phyloP scores from a whole-genome alignment of 2,329 filamentous ascomycete genomes.

The Cordyceps javanica region DNA sequence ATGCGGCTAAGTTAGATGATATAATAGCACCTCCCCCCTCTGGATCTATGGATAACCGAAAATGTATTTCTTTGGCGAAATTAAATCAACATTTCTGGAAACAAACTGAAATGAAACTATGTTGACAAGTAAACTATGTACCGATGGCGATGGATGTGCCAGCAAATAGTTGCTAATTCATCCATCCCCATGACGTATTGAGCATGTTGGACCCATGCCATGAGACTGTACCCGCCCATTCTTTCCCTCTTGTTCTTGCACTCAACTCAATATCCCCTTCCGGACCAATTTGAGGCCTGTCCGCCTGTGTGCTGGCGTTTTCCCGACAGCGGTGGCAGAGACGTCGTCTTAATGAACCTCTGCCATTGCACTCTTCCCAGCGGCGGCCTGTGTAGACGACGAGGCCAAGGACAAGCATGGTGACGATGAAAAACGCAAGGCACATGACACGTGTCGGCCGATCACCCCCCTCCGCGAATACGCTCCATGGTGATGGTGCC shows the following conservation, averaged over 20 bases:
- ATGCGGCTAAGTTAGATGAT: slow-evolving; percentile 35
- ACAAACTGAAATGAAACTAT: not conserved
- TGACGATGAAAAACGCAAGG: not conserved
- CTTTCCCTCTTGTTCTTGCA: not conserved
- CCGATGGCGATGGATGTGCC: not conserved
- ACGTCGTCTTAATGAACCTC: not conserved
- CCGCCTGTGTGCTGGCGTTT: not conserved
- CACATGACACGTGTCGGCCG: not conserved
- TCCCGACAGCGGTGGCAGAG: slow-evolving; percentile 1
- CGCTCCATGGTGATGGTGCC: not conserved
- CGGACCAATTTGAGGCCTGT: not conserved
- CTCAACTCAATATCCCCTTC: not conserved
- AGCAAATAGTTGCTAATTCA: not conserved
- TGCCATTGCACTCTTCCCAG: not conserved
- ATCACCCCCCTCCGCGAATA: not conserved
- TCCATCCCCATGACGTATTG: slow-evolving; percentile 13
- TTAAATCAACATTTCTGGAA: not conserved
- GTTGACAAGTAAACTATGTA: not conserved
- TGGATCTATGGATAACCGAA: slow-evolving; percentile 21
- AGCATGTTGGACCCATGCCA: slow-evolving; percentile 13
- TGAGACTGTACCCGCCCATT: not conserved
- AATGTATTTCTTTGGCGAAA: slow-evolving; percentile 6
- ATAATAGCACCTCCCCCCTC: slow-evolving; percentile 55
- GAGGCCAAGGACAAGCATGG: not conserved
- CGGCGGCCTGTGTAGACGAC: not conserved